Base-by-base conservation (phyloP, 139 green algal species). In the Micractinium sp. region DNA sequence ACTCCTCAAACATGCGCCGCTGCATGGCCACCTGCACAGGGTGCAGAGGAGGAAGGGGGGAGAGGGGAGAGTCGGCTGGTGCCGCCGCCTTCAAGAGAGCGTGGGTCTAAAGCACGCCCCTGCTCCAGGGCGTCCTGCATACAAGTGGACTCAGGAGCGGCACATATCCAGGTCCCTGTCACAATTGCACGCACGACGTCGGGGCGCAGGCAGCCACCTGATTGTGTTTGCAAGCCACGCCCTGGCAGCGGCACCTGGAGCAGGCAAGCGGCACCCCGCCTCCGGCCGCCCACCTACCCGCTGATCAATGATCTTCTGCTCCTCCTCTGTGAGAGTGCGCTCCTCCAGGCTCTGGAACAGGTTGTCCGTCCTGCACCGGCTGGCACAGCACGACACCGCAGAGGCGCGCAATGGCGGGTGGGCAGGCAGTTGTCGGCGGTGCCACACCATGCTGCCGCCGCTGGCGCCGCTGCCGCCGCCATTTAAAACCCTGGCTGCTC, bases 321-420 rank as follows among this genome's bases (percentile, higher is more conserved):
- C 95, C 82, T 95, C 91, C 16, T 95, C 90, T 13, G 95, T 98
- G 14, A 98, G 93, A 16, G 82, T 90, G 25, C 95, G 91, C 60
- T 95, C 92, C 79, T 97, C 95, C n/a, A 98, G 87, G 61, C 95
- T 90, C 85, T 96, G 94, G 80, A 98, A 98, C 22, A 97, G 81
- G 89, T 98, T 95, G 16, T 95, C 94, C 0, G 91, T 95, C 78
- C 96, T 98, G 90, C 87, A 88, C 53, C 39, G 23, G 15, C 23
- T 19, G 60, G 19, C 3, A 78, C 0, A 16, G 78, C 78, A 38
- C 15, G 16, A 25, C 12, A 38, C 33, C 15, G 3, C 41, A 67
- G 29, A 39, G 22, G 19, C 36, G 47, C 27, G 63, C 36, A 36
- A 14, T 27, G 67, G 56, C 35, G 27, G 9, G 38, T 29, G 36